These are phyloP conservation scores for Aureobasidium leucospermi DNA, from an alignment of 2,329 filamentous ascomycete genomes.

Conservation along the genomic window DNA sequence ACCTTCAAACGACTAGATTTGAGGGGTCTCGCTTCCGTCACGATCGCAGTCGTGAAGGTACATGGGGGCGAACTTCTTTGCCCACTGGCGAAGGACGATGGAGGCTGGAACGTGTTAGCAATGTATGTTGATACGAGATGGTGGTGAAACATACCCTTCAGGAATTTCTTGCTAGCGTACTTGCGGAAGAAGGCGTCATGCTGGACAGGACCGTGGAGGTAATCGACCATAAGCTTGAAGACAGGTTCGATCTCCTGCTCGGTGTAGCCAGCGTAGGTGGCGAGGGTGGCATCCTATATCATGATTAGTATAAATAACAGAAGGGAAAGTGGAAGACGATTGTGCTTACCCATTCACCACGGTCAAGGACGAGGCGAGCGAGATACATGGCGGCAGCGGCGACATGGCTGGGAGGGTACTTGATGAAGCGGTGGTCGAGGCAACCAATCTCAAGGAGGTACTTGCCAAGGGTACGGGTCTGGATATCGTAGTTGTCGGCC, in stretches of 20 bases:
- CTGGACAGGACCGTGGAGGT: conserved; percentile 78
- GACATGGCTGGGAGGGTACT: conserved; percentile 79
- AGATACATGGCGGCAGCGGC: conserved; percentile 94
- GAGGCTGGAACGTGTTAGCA: conserved; percentile 54
- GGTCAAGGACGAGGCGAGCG: conserved; percentile 79
- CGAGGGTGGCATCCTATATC: conserved; percentile 67
- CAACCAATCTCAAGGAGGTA: conserved; percentile 97
- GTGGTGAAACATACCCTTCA: conserved; percentile 66
- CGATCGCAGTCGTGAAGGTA: conserved; percentile 25
- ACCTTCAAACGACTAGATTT: conserved; percentile 10
- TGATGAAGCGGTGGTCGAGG: conserved; percentile 88
- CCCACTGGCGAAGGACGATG: conserved; percentile 86
- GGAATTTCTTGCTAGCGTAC: conserved; percentile 98
- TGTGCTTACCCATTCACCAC: conserved; percentile 80
- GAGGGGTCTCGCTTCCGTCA: conserved; percentile 9
- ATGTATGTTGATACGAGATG: not conserved
- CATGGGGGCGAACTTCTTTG: conserved; percentile 49
- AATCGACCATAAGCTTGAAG: conserved; percentile 91
- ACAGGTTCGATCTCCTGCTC: conserved; percentile 91
- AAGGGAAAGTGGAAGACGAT: conserved; percentile 20
- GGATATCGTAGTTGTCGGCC: conserved; percentile 98
- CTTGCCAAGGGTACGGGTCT: conserved; percentile 93
- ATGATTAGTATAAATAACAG: not conserved
- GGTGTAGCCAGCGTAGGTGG: conserved; percentile 86
- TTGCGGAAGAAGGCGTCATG: conserved; percentile 99